Percentiles rank a stretch among this genome's conserved stretches.
Conservation (phyloP, 2,329 filamentous ascomycete species). For the Nemania sp. region DNA sequence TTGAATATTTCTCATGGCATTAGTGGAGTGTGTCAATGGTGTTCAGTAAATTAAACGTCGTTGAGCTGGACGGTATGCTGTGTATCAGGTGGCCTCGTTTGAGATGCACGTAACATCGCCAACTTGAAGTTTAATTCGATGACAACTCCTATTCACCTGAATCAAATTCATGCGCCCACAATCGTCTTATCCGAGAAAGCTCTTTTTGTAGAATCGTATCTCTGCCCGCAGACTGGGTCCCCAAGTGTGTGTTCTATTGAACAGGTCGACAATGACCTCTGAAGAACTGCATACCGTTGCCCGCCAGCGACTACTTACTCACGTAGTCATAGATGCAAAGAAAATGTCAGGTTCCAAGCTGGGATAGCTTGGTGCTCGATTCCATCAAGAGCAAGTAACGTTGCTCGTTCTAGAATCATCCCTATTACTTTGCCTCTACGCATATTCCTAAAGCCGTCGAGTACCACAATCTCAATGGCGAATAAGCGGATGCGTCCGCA, state of each 20-base stretch:
- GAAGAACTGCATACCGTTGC: not conserved
- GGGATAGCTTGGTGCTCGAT: not conserved
- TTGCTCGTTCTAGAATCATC: not conserved
- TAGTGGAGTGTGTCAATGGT: too few relatives aligned
- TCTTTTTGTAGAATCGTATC: not conserved
- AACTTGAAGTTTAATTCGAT: not conserved
- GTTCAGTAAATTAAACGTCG: not conserved
- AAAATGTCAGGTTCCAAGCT: not conserved
- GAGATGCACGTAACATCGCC: not conserved
- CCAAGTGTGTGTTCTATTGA: not conserved
- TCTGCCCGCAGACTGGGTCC: conserved; percentile 3
- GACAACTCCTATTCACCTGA: not conserved
- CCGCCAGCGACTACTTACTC: too few relatives aligned
- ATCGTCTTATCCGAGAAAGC: not conserved
- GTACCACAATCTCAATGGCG: not conserved
- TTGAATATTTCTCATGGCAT: too few relatives aligned
- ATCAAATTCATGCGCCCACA: not conserved
- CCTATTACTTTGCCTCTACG: not conserved
- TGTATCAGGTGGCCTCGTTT: not conserved
- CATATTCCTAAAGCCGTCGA: not conserved
- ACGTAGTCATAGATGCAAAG: not conserved
- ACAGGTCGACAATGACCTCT: conserved; percentile 4
- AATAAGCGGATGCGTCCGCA: not conserved
- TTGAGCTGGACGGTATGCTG: not conserved
- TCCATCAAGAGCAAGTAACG: not conserved